Evolutionary conservation across 2,329 filamentous ascomycete species (phyloP).

Genomic region (Phialophora chinensis): DNA sequence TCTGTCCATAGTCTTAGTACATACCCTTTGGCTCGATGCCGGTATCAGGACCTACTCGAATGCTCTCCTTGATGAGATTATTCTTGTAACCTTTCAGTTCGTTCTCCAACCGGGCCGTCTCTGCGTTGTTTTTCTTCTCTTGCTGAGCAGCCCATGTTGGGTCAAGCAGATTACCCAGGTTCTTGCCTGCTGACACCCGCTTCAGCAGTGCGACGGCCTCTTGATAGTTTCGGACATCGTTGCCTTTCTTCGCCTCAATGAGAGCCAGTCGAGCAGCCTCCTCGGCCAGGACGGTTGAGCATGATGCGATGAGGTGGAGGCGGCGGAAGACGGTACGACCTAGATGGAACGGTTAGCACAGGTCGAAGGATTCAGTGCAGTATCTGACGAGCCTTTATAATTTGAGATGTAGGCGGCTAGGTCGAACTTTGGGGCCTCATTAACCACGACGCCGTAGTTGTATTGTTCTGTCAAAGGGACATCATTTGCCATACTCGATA

Average conservation of each 20-base stretch:
- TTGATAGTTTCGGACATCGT: slow-evolving; percentile 74
- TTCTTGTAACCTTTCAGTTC: slow-evolving; percentile 95
- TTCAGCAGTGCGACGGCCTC: slow-evolving; percentile 69
- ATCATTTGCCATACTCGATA: slow-evolving; percentile 29
- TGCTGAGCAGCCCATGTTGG: slow-evolving; percentile 75
- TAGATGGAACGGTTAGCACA: slow-evolving; percentile 47
- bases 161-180: slow-evolving; percentile 72
- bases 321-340: slow-evolving; percentile 82
- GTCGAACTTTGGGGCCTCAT: slow-evolving; percentile 79
- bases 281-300: slow-evolving; percentile 74
- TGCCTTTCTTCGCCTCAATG: slow-evolving; percentile 74
- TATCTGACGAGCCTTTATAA: slow-evolving; percentile 70
- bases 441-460: slow-evolving; percentile 29
- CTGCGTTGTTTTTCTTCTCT: slow-evolving; percentile 68
- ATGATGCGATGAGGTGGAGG: slow-evolving; percentile 78
- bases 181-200: slow-evolving; percentile 66
- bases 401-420: slow-evolving; percentile 89
- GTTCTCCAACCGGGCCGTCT: slow-evolving; percentile 77
- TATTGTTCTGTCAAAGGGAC: slow-evolving; percentile 20
- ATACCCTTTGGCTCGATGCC: not conserved
- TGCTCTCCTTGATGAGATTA: slow-evolving; percentile 96
- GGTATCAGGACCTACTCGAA: slow-evolving; percentile 65
- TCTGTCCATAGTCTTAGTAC: slow-evolving; percentile 58
- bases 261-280: slow-evolving; percentile 84
- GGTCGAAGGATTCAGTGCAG: not conserved